Evolutionary conservation across 306 rosid species (phyloP).

Genomic region (Trichosanthes cucumerina): DNA sequence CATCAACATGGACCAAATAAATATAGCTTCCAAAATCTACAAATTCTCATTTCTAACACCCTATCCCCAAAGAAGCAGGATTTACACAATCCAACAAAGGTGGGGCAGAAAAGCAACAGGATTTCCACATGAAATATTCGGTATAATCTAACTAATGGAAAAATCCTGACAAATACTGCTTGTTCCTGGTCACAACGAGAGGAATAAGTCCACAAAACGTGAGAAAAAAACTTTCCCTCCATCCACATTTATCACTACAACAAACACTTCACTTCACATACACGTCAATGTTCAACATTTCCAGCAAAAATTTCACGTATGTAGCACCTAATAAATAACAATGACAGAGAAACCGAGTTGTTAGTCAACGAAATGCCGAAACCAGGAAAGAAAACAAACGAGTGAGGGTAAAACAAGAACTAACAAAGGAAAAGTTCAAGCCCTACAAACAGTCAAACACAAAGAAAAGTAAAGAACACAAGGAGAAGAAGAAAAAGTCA

Average conservation of each 20-base stretch:
- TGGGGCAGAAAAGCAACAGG: not conserved
- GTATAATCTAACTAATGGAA: not conserved
- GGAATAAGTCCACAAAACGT: not conserved
- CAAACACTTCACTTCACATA: not conserved
- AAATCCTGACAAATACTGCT: not conserved
- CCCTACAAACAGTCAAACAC: not conserved
- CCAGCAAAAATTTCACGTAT: not conserved
- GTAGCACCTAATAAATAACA: not conserved
- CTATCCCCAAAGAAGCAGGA: not conserved
- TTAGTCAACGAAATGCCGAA: not conserved
- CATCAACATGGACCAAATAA: not conserved
- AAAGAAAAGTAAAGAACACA: not conserved
- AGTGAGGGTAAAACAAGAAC: not conserved
- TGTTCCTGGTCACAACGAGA: not conserved
- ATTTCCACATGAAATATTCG: not conserved
- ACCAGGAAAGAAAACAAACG: slow-evolving; percentile 3
- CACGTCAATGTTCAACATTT: not conserved
- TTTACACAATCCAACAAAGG: not conserved
- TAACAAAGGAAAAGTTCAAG: not conserved
- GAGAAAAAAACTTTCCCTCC: not conserved
- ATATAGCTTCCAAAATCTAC: not conserved
- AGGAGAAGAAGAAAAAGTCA: not conserved
- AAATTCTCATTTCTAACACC: not conserved
- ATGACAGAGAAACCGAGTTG: not conserved
- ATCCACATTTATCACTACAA: not conserved